Evolutionary conservation across 2,329 filamentous ascomycete genomes (phyloP).

Genomic region (Exophiala phaeomuriformis): DNA sequence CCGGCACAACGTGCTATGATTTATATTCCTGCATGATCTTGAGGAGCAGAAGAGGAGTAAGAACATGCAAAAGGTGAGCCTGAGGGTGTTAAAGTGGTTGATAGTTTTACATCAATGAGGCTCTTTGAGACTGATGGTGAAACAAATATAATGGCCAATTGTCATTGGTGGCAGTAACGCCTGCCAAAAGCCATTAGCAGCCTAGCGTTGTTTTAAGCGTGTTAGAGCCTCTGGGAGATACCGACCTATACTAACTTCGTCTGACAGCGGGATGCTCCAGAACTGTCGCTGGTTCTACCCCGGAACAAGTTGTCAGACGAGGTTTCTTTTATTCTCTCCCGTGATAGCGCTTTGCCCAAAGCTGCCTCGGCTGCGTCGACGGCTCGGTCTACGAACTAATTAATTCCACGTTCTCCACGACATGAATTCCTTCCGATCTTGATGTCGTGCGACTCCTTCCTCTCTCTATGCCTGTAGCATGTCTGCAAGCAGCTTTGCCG

Average conservation of each 20-base stretch:
- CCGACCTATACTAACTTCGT: too few species aligned
- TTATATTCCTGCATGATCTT: background rate
- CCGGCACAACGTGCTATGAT: background rate
- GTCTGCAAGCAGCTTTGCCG: conserved; percentile 66
- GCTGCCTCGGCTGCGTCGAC: conserved; percentile 7
- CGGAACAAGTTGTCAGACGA: too few species aligned
- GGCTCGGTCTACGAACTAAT: background rate
- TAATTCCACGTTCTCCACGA: background rate
- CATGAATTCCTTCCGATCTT: background rate
- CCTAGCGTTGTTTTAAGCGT: background rate
- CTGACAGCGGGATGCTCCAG: too few species aligned
- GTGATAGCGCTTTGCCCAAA: background rate
- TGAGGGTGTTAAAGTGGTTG: background rate
- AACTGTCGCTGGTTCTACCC: too few species aligned
- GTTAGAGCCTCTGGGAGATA: too few species aligned
- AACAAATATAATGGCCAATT: conserved; percentile 3
- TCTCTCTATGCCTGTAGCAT: conserved; percentile 32
- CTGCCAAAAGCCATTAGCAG: background rate
- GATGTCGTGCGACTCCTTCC: background rate
- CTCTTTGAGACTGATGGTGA: conserved; percentile 7
- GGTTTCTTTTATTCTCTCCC: too few species aligned
- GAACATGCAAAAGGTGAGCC: background rate
- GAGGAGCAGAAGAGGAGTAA: background rate
- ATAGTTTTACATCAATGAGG: conserved; percentile 2
- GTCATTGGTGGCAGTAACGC: background rate